Conservation (phyloP, 371 early-diverging fungal species). For the Polyrhizophydium stewartii region DNA sequence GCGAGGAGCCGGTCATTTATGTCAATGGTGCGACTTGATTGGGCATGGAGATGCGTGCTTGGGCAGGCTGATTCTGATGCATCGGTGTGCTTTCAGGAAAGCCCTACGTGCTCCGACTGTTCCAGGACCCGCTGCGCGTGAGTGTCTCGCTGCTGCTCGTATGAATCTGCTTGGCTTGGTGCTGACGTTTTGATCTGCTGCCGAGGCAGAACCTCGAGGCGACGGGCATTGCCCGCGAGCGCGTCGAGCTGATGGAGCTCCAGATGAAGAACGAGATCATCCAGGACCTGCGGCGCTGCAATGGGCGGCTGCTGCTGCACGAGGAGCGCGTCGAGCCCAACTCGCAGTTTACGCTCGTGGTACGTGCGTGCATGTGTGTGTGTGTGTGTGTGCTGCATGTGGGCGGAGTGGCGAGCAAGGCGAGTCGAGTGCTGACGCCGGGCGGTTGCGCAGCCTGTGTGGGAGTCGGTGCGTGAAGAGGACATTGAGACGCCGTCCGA, state of each 20-base stretch:
- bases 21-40: constrained; percentile 39
- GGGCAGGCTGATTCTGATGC: background rate
- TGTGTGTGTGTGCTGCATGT: too few relatives aligned
- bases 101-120: constrained; percentile 62
- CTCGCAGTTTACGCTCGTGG: constrained; percentile 46
- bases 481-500: constrained; percentile 59
- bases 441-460: constrained; percentile 42
- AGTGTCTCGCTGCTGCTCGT: background rate
- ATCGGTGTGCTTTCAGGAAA: constrained; percentile 15
- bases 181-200: background rate
- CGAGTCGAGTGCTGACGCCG: background rate
- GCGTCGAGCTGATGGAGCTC: constrained; percentile 65
- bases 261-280: constrained; percentile 60
- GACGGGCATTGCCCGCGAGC: constrained; percentile 64
- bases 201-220: constrained; percentile 49
- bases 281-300: constrained; percentile 50
- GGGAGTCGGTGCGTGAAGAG: constrained; percentile 52
- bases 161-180: too few relatives aligned
- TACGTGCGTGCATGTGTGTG: constrained; percentile 19
- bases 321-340: constrained; percentile 43
- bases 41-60: background rate
- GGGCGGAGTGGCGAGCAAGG: background rate
- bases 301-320: constrained; percentile 56
- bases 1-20: constrained; percentile 76
- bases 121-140: constrained; percentile 54